Evolutionary conservation across 441 rosid genomes (phyloP), one percentile per base, ranked within the genome.

Genomic region (Adansonia rubrostipa): DNA sequence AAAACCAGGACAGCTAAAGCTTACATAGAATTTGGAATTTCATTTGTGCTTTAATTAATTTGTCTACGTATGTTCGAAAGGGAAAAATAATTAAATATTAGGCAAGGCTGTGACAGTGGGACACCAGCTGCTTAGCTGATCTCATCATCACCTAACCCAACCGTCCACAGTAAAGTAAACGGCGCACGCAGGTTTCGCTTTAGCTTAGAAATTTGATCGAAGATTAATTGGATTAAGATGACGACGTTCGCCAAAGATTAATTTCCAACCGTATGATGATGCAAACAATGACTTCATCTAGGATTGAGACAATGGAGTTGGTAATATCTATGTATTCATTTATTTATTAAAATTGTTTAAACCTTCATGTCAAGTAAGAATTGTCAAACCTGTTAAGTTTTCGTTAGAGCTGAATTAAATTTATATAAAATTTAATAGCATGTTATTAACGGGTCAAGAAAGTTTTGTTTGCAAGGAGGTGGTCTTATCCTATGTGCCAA

Each of bases 201-300:
- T 28, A 2, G 33, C 33, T 28, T 28, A 28, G 33, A 28, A 28
- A 28, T 28, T 28, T 28, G 1, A 28, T 28, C 1, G 33, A 2
- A 28, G 33, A 20, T 45, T 76, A 50, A 83, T 68, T 87, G 87
- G 88, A 76, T 63, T 42, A 15, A 51, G 89, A 85, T 81, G 87
- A 82, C 0, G 90, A 86, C 86, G 56, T 0, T 28, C 2, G 33
- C 19, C 10, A 8, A 51, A 68, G 40, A 44, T 75, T 70, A 40
- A 58, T 77, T 80, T 68, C 19, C 74, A 54, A 65, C 81, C 81
- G 75, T 60, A 17, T 11, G 78, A 82, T 82, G 85, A 89, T 84
- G 88, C 80, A 77, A 73, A 79, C 86, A 68, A 71, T 87, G 90
- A 89, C 82, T 74, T 85, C 86, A 84, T 75, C 83, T 65, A 24